A percentile compares a stretch with the other conserved stretches of the same genome.
These are phyloP conservation scores for Lentinus polychrous DNA, from an alignment of 1,284 basidiomycete genomes.

Conservation along the genomic window DNA sequence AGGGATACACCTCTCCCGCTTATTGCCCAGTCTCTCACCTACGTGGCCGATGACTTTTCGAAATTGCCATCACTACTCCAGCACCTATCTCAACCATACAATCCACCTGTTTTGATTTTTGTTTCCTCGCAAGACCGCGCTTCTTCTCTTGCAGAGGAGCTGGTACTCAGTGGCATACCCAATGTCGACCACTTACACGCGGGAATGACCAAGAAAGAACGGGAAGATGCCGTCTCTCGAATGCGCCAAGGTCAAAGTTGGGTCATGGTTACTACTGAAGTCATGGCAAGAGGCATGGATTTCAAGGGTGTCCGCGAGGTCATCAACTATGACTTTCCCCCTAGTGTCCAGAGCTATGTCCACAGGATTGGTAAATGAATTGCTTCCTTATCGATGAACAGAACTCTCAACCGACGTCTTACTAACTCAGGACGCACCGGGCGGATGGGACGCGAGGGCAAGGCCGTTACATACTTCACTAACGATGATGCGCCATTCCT, in stretches of 20 bases:
- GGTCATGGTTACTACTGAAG: conserved; percentile 91
- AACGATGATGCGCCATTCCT: conserved; percentile 89
- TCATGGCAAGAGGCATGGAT: conserved; percentile 96
- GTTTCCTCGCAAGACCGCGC: conserved; percentile 91
- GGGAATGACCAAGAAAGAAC: conserved; percentile 79
- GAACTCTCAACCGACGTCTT: conserved; percentile 3
- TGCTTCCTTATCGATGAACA: background rate
- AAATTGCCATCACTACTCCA: conserved; percentile 83
- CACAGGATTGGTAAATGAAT: conserved; percentile 77
- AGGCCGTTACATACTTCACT: conserved; percentile 94
- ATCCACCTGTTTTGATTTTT: conserved; percentile 91
- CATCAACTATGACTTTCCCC: conserved; percentile 96
- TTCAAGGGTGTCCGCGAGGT: conserved; percentile 94
- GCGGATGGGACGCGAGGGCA: conserved; percentile 85
- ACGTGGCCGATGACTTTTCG: conserved; percentile 89
- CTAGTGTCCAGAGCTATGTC: conserved; percentile 89
- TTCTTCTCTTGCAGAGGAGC: conserved; percentile 82
- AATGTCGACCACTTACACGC: conserved; percentile 93
- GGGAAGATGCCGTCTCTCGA: conserved; percentile 77
- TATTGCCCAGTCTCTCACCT: conserved; percentile 83
- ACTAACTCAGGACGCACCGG: conserved; percentile 70
- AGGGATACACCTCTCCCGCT: conserved; percentile 85
- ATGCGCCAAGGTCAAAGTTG: conserved; percentile 88
- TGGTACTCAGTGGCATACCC: conserved; percentile 76
- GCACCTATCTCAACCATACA: conserved; percentile 79